A percentile compares a stretch with the other conserved stretches of the same genome.
Evolutionary conservation across 2,329 filamentous ascomycete genomes (phyloP).

Genomic region (Lachnellula arida): DNA sequence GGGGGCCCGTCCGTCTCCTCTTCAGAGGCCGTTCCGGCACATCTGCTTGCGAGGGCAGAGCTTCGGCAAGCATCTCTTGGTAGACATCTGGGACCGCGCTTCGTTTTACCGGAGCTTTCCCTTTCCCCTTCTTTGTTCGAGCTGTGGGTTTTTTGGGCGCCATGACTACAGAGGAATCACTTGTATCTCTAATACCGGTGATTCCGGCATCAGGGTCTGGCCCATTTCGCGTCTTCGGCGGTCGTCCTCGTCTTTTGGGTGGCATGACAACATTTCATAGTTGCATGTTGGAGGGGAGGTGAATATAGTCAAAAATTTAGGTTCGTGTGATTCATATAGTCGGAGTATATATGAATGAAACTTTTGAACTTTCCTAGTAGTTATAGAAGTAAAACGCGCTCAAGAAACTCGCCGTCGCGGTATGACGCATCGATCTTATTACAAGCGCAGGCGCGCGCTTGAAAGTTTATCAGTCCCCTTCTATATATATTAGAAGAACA

Average conservation of each 20-base stretch:
- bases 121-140: conserved; percentile 14
- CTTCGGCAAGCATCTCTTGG: conserved; percentile 41
- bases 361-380: not conserved
- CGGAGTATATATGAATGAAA: not conserved
- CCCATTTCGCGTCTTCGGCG: not conserved
- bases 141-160: conserved; percentile 7
- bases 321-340: not conserved
- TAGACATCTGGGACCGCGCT: conserved; percentile 38
- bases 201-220: not conserved
- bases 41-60: conserved; percentile 29
- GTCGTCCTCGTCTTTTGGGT: conserved; percentile 13
- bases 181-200: not conserved
- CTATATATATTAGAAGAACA: no score
- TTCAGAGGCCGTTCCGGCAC: conserved; percentile 35
- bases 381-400: not conserved
- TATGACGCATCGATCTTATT: no score
- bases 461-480: no score
- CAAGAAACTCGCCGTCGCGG: no score
- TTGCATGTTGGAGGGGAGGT: not conserved
- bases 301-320: not conserved
- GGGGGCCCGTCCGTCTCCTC: conserved; percentile 24
- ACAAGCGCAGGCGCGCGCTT: no score
- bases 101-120: conserved; percentile 6
- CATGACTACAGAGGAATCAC: conserved; percentile 1
- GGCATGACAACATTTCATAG: conserved; percentile 11